Conservation (phyloP, 2,329 filamentous ascomycete genomes). For the Tothia fuscella region DNA sequence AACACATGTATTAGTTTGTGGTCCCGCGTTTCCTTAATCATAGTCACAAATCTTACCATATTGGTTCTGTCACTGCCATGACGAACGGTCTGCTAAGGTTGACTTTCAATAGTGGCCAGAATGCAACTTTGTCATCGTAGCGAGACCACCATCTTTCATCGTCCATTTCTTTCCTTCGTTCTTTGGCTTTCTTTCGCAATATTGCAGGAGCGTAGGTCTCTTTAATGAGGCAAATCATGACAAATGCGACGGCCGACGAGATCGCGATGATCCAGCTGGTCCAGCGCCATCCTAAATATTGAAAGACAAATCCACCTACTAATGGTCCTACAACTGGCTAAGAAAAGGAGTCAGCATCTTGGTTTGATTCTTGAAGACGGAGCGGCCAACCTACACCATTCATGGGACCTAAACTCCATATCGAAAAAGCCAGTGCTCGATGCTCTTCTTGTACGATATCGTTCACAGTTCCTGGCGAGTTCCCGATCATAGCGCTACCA, state of each 20-base stretch:
- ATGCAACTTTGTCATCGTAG: slow-evolving; percentile 60
- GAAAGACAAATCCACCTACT: slow-evolving; percentile 69
- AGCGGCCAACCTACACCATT: slow-evolving; percentile 48
- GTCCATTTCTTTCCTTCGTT: slow-evolving; percentile 52
- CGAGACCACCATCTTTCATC: slow-evolving; percentile 67
- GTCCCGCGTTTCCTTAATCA: background rate
- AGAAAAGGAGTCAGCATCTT: background rate
- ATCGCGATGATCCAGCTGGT: slow-evolving; percentile 68
- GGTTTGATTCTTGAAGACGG: background rate
- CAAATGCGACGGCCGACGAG: slow-evolving; percentile 49
- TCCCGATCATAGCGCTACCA: slow-evolving; percentile 70
- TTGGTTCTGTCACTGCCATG: slow-evolving; percentile 70
- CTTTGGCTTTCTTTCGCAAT: slow-evolving; percentile 53
- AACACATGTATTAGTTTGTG: too few species aligned
- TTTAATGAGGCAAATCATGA: slow-evolving; percentile 47
- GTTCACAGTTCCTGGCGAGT: slow-evolving; percentile 69
- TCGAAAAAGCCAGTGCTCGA: slow-evolving; percentile 67
- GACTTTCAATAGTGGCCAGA: slow-evolving; percentile 55
- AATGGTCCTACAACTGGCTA: slow-evolving; percentile 45
- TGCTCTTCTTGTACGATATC: slow-evolving; percentile 75
- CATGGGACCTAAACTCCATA: slow-evolving; percentile 75
- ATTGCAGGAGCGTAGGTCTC: slow-evolving; percentile 70
- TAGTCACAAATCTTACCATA: slow-evolving; percentile 53
- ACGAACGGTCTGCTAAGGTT: slow-evolving; percentile 69
- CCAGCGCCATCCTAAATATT: slow-evolving; percentile 80